Base-by-base conservation (phyloP, 2,329 filamentous ascomycete species). In the Arthrinium phaeospermum region DNA sequence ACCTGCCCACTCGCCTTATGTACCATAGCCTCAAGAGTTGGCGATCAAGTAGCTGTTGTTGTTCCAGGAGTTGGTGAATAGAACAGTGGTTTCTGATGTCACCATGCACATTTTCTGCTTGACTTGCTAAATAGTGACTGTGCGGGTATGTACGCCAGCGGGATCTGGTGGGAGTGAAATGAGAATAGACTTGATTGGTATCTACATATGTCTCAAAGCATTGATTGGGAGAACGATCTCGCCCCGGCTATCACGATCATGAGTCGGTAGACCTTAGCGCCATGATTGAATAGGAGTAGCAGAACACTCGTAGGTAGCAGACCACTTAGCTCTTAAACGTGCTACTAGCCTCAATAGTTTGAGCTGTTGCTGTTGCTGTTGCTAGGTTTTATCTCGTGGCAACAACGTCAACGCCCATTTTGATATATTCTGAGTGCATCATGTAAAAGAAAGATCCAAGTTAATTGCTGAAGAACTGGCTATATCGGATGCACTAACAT, bases 51-150 rank as follows among this genome's bases (percentile, higher is more conserved):
- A 64, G 57, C 22, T 64, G 57, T 64, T 41, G 57, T 64, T 41
- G 57, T n/a, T n/a, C n/a, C 34, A 19, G 57, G 57, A 41, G 57
- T 64, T 64, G 57, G 57, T 64, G 57, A 64, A 64, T 64, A 64
- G 57, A 64, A 8, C 57, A 41, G n/a, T 24, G 57, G 34, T 34
- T 64, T 64, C 30, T 64, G 57, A 64, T 37, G 34, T 37, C 57
- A 19, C 41, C 49, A 51, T 27, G 4, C n/a, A 27, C 10, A 6
- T 41, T 64, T 41, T 64, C 30, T 37, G 12, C 19, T 27, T 8
- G 30, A 34, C 30, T 61, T 37, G 27, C 2, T 57, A 6, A 61
- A 19, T 14, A 12, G 51, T 53, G 51, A 53, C 24, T 7, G 24
- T 14, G 27, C 51, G 49, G 12, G n/a, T 10, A 24, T n/a, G 24